Conservation (phyloP, 768 basidiomycete genomes). For the Lepiota brunneoincarnata region DNA sequence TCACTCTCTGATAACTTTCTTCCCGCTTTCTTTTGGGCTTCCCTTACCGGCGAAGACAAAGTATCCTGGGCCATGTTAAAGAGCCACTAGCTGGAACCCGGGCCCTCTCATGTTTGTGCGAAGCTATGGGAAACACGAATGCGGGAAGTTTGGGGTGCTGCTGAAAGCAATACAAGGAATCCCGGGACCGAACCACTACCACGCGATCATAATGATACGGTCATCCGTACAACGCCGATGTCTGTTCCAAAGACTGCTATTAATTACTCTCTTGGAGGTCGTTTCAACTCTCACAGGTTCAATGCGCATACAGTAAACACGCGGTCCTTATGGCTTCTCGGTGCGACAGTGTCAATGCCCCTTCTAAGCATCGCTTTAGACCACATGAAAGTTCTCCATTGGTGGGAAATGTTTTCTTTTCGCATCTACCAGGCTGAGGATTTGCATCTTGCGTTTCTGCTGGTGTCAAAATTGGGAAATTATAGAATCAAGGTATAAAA, state of each 20-base stretch:
- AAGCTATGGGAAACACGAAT: too few species aligned
- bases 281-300: slow-evolving; percentile 1
- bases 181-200: neutral
- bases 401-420: neutral
- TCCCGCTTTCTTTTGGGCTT: neutral
- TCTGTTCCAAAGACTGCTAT: neutral
- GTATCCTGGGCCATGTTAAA: too few species aligned
- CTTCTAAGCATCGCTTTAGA: neutral
- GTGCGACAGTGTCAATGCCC: neutral
- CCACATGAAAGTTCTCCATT: slow-evolving; percentile 6
- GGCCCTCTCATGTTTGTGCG: too few species aligned
- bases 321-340: neutral
- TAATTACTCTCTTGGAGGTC: neutral
- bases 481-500: slow-evolving; percentile 2
- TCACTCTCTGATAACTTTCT: neutral
- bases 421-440: neutral
- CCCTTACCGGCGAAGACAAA: neutral
- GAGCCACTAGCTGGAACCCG: too few species aligned
- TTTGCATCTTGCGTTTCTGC: neutral
- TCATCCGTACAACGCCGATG: neutral
- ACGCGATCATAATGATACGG: neutral
- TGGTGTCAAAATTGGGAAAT: neutral
- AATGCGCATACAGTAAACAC: neutral
- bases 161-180: too few species aligned
- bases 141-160: too few species aligned